Evolutionary conservation across 192 early-diverging fungal species (phyloP).

Genomic region (Umbelopsis sp.): DNA sequence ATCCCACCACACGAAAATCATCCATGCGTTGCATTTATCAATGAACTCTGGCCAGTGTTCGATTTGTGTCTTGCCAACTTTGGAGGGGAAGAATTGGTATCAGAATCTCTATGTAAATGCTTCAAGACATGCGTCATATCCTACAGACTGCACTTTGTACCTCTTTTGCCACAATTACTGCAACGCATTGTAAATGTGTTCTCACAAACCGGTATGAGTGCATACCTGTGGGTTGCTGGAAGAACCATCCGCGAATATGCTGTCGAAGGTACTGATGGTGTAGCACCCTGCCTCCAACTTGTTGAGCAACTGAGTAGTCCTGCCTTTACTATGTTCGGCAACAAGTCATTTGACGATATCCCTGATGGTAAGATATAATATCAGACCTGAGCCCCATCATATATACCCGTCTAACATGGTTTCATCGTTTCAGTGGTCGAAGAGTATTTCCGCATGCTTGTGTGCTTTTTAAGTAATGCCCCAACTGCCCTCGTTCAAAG

Average conservation of each 20-base stretch:
- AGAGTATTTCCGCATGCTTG: constrained; percentile 71
- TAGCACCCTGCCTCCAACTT: constrained; percentile 55
- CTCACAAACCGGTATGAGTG: constrained; percentile 62
- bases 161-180: constrained; percentile 60
- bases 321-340: constrained; percentile 65
- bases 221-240: constrained; percentile 82
- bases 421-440: constrained; percentile 63
- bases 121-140: constrained; percentile 63
- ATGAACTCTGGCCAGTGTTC: constrained; percentile 77
- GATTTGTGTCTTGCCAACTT: constrained; percentile 56
- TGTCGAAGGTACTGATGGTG: constrained; percentile 49
- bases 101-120: constrained; percentile 54
- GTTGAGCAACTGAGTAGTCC: constrained; percentile 67
- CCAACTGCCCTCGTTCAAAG: constrained; percentile 61
- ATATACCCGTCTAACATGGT: not conserved
- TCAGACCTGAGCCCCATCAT: not conserved
- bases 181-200: constrained; percentile 69
- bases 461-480: constrained; percentile 48
- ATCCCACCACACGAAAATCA: constrained; percentile 51
- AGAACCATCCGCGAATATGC: constrained; percentile 69
- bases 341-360: constrained; percentile 53
- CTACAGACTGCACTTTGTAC: constrained; percentile 56
- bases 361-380: constrained; percentile 62
- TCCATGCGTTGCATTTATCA: constrained; percentile 68
- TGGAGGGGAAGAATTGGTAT: constrained; percentile 48